phyloP scores from a whole-genome alignment of 371 early-diverging fungal genomes.

The Amoeboradix gromovi region DNA sequence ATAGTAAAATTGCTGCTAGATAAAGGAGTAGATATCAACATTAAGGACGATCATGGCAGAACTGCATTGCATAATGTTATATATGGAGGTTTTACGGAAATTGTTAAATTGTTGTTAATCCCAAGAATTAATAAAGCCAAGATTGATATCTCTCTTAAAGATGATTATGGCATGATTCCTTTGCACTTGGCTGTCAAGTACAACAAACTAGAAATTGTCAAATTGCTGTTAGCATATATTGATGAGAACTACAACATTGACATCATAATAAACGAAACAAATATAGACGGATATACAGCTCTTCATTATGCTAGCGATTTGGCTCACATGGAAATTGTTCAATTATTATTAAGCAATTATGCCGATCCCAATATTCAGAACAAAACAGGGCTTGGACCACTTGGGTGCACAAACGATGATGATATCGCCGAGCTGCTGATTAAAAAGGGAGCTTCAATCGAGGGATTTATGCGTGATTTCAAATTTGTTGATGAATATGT shows the following conservation, averaged over 20 bases:
- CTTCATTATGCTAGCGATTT: constrained; percentile 17
- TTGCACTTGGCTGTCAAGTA: background rate
- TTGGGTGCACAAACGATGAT: too few relatives aligned
- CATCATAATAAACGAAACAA: background rate
- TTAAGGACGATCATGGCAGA: constrained; percentile 7
- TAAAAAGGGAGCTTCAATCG: too few relatives aligned
- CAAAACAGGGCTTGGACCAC: too few relatives aligned
- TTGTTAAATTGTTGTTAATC: constrained; percentile 17
- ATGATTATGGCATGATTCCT: constrained; percentile 19
- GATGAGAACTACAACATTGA: background rate
- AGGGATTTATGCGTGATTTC: too few relatives aligned
- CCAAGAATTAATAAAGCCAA: too few relatives aligned
- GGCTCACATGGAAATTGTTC: constrained; percentile 10
- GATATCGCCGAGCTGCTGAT: too few relatives aligned
- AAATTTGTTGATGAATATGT: too few relatives aligned
- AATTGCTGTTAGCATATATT: background rate
- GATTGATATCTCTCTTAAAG: constrained; percentile 18
- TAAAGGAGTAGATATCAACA: constrained; percentile 27
- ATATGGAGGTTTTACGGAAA: constrained; percentile 17
- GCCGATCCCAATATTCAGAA: too few relatives aligned
- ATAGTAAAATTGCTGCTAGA: constrained; percentile 36
- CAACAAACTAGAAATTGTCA: background rate
- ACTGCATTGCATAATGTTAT: constrained; percentile 28
- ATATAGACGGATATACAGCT: background rate
- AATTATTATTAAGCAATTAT: too few relatives aligned